Evolutionary conservation across 495 filamentous ascomycete species (phyloP), one percentile per base, ranked within the genome.

Genomic region (Lophium mytilinum): DNA sequence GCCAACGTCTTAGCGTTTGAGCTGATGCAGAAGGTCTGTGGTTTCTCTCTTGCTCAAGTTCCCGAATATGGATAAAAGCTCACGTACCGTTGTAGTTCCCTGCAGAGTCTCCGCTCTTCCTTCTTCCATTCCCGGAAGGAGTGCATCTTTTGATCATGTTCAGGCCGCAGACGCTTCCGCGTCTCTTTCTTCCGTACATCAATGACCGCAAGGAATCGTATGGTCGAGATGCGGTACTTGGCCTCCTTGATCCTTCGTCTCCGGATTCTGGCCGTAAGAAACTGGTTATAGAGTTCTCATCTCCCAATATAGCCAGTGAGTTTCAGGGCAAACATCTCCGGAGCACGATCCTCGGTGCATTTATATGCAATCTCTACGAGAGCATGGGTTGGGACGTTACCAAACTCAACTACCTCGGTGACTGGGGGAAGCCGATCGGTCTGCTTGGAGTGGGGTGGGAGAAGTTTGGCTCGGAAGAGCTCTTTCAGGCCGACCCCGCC

Each of bases 201-300:
- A 54, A 36, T 40, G 48, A 57, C 19, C 39, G 54, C 8, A 85
- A 84, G 64, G 63, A 69, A 11, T 73, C 77, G 6, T 95, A 80
- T 56, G 89, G 89, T 50, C 75, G 72, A 57, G 86, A 90, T 72
- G 74, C 73, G 51, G 81, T 76, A 60, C 70, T 81, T 52, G 87
- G 87, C 53, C 71, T 89, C 33, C 79, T 76, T 59, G 85, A 90
- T 72, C 81, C 82, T 41, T 72, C 77, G 35, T 82, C 90, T 61
- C 79, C 83, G 30, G 83, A 81, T 61, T 80, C 84, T 69, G 87
- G 86, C 54, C 76, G 77, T 62, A 88, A 88, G 75, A 83, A 80
- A 64, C 80, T 83, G 1, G 50, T 76, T 19, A 60, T 76, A 43
- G 74, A 75, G 56, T 83, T 83, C 69, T 80, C 77, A 14, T 79